Evolutionary conservation across 176 grass and related monocot species (phyloP), one percentile per base, ranked within the genome.

Genomic region (Leersia perrieri): DNA sequence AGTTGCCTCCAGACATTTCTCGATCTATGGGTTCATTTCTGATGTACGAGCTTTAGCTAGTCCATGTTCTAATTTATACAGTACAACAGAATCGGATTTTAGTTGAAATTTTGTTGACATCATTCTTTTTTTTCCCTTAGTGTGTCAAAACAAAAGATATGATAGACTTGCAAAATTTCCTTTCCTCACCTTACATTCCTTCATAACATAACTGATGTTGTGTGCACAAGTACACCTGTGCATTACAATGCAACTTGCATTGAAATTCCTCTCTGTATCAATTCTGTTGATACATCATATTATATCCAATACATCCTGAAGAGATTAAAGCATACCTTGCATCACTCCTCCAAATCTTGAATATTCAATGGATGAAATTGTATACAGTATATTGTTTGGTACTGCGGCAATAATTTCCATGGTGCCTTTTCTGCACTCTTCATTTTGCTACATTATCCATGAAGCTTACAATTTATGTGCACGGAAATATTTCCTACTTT

Each of bases 1-100:
- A 63, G 11, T 44, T 38, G 38, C 74, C 7, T 62, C 35, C 62
- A 73, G n/a, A 55, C 34, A 66, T 66, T 65, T 18, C 64, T 47
- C 82, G 22, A 89, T 45, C 27, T 66, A 85, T 25, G 44, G 61
- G 25, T 85, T 53, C 26, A 66, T 82, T 38, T 81, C 38, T 36
- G 68, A 66, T 82, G 60, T 49, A 68, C 47, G 44, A 41, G 40
- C 73, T 53, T 63, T 41, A 67, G 20, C 10, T 45, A 7, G 53
- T 83, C 0, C 30, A 15, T 57, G 53, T 36, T 83, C 60, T 64
- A 15, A n/a, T 53, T 25, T 31, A 58, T 67, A 11, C 26, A 33
- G 32, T 25, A 60, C 7, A 67, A 67, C n/a, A 26, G 33, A 53
- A 53, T 36, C 42, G 61, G 36, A 69, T 44, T 8, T 58, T 33